Base-by-base conservation (phyloP, 108 stramenopile genomes). In the Chaetoceros tenuissimus region DNA sequence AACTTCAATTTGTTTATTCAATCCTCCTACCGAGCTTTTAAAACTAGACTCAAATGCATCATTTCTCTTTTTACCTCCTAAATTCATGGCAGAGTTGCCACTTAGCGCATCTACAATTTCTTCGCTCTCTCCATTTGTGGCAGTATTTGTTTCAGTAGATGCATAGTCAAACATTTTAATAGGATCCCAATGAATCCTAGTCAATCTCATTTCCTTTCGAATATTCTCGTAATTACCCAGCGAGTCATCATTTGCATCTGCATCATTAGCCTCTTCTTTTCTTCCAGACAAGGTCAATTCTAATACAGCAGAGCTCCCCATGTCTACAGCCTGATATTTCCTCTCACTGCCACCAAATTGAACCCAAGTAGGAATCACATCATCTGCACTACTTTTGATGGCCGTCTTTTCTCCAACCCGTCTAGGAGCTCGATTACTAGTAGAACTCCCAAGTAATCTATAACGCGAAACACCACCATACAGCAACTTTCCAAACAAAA, bases 401-500 rank as follows among this genome's bases (percentile, higher is more conserved):
- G 46, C 63, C 0, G 78, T 80, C 13, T 72, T 56, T 55, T 77
- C 78, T 31, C 78, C 82, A 20, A 69, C 75, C 48, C 66, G 69
- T 24, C 77, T 61, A 25, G 59, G 67, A 20, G 68, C 61, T 50
- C 56, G 64, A 22, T 23, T 18, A 25, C 34, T 59, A 22, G 55
- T 46, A 26, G 66, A 64, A 2, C 71, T 67, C 23, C 31, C 55
- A 2, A 66, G 43, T 46, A 84, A 40, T 21, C 85, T 74, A 58
- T 79, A 87, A n/a, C 85, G 61, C 1, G 74, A 78, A 16, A 71
- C 74, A 20, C 83, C 87, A 27, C 83, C 89, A 55, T 75, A 93
- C 19, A 94, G 61, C 5, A 92, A 60, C 31, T 84, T 91, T 7
- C 89, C 92, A 57, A 88, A 84, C 8, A 82, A 79, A 28, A 85